Evolutionary conservation across 129 eudicot species (phyloP), one percentile per base, ranked within the genome.

Genomic region (Gnaphalium uliginosum): DNA sequence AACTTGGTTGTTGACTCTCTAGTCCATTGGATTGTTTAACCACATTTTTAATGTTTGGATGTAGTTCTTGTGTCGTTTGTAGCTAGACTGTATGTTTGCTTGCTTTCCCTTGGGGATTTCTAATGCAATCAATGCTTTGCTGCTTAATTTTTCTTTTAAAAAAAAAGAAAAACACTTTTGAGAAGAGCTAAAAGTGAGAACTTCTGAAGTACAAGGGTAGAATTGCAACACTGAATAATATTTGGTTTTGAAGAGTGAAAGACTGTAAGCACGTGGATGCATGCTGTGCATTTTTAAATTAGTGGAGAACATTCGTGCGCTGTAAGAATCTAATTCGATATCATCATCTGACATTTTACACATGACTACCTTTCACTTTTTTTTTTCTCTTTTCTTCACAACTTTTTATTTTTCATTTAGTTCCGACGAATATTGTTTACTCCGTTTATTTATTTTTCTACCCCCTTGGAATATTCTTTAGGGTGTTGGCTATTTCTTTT

Each of bases 291-390:
- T 72, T 72, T 35, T 61, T 74, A 27, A 43, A 74, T 71, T 51
- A 29, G 50, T 65, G 68, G 78, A 72, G 83, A 72, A 51, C 59
- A 69, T 79, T 79, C 78, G 78, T 79, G 83, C 66, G 83, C 83
- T 79, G 83, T 65, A 63, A 79, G 78, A 79, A 79, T 79, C 83
- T 72, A 79, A 79, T 79, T 79, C 83, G 78, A 57, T 57, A 69
- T 25, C 25, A 41, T 35, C 68, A 64, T 72, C 78, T 79, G 83
- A 72, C 83, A 72, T 25, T 79, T 79, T 79, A 79, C 83, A 72
- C 18, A 64, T 79, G 78, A 72, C 74, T 65, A 53, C 74, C 78
- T 79, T 79, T 72, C 35, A 37, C 61, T 72, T 79, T 79, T 53
- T 24, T 79, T 79, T 79, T 79, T 72, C 74, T 51, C 68, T 79